Percentiles rank a stretch among this genome's conserved stretches.
Evolutionary conservation across 805 yeast species (phyloP).

Genomic region (Myxozyma neglecta): DNA sequence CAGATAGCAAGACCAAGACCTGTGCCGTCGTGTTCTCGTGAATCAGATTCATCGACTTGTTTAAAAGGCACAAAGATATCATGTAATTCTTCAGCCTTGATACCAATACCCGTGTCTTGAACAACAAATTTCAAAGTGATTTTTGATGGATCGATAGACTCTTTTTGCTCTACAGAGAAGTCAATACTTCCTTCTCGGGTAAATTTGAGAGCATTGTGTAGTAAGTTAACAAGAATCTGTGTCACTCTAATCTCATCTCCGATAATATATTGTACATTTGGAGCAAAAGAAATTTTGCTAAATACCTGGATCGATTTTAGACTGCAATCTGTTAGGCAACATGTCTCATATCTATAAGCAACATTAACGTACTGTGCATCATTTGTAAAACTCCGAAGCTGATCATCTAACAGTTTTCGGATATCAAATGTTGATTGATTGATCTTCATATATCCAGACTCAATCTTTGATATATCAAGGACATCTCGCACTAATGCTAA

Average conservation of each 20-base stretch:
- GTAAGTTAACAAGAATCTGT: slow-evolving; percentile 9
- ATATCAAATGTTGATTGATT: slow-evolving; percentile 9
- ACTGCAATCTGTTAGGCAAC: background rate
- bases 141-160: background rate
- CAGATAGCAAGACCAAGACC: slow-evolving; percentile 19
- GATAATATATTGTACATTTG: background rate
- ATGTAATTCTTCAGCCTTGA: background rate
- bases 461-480: slow-evolving; percentile 17
- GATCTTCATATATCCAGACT: slow-evolving; percentile 9
- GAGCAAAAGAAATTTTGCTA: background rate
- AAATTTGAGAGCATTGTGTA: slow-evolving; percentile 17
- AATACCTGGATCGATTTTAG: slow-evolving; percentile 1
- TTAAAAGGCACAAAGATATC: slow-evolving; percentile 5
- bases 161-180: background rate
- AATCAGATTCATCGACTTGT: slow-evolving; percentile 14
- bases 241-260: slow-evolving; percentile 10
- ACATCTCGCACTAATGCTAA: slow-evolving; percentile 15
- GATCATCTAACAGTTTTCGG: slow-evolving; percentile 1
- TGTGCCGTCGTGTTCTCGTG: slow-evolving; percentile 18
- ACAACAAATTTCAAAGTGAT: slow-evolving; percentile 1
- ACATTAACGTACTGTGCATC: slow-evolving; percentile 1
- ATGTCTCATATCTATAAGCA: background rate
- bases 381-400: background rate
- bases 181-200: slow-evolving; percentile 8
- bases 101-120: slow-evolving; percentile 20